Evolutionary conservation across 2,329 filamentous ascomycete species (phyloP), one percentile per base, ranked within the genome.

Genomic region (Venturia oleaginea): DNA sequence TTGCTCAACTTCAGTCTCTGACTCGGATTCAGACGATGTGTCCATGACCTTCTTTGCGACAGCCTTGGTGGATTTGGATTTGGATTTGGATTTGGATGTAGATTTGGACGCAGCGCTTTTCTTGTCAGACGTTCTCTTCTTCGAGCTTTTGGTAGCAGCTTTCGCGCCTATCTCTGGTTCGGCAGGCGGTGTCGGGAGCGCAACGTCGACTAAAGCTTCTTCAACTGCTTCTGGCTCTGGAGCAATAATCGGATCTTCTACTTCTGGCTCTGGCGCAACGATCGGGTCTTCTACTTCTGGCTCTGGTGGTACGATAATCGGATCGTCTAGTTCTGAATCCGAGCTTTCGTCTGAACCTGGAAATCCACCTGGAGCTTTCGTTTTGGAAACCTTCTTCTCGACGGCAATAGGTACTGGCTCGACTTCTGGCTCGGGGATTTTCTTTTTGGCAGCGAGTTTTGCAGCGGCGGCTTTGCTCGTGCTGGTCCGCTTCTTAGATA

Each of bases 391-490:
- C 19, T 64, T 64, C 43, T 65, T 63, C 15, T 38, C 64, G 22
- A 42, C 10, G 17, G 42, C 59, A 11, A 30, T 54, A n/a, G n/a
- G n/a, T n/a, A n/a, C n/a, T n/a, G n/a, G n/a, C 57, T 66, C 64
- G 42, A 63, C 60, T 55, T 67, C 61, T 46, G 62, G 65, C 30
- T 48, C 62, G 37, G 65, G 46, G 2, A 19, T 73, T 67, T 74
- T 73, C 68, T 74, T 73, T 63, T 73, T 74, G 68, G 74, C 61
- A 46, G 42, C 15, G 30, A 43, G 27, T 60, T 65, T 63, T 37
- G 24, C 37, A 38, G 42, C 34, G 32, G 46, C 34, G 34, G 48
- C 10, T 38, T 65, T 59, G 27, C 60, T 67, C 24, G 61, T 10
- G 59, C 30, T 59, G 32, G 62, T 72, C 69, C 24, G n/a, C 46